Conservation (phyloP, 345 rosid genomes). For the Psidium guajava region DNA sequence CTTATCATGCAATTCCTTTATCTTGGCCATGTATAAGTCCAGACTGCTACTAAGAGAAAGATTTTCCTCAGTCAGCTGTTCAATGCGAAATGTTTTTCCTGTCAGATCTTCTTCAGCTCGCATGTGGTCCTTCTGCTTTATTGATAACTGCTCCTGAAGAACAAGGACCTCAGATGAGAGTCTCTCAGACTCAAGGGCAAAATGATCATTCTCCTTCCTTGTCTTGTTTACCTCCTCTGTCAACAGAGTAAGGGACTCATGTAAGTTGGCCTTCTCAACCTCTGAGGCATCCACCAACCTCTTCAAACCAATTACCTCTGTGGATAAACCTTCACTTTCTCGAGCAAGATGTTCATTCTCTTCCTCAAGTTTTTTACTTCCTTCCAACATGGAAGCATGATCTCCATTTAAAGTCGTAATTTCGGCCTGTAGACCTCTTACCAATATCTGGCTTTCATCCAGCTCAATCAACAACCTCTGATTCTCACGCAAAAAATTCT, state of each 20-base stretch:
- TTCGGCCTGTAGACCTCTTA: conserved; percentile 45
- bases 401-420: conserved; percentile 24
- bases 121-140: conserved; percentile 20
- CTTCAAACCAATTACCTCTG: conserved; percentile 35
- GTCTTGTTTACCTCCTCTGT: conserved; percentile 39
- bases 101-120: conserved; percentile 33
- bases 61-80: conserved; percentile 42
- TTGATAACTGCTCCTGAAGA: conserved; percentile 38
- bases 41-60: conserved; percentile 28
- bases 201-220: conserved; percentile 38
- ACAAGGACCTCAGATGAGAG: conserved; percentile 42
- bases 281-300: conserved; percentile 29
- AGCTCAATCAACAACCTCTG: conserved; percentile 46
- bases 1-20: conserved; percentile 19
- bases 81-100: conserved; percentile 27
- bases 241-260: conserved; percentile 24
- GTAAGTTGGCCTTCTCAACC: conserved; percentile 40
- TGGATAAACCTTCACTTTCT: conserved; percentile 30
- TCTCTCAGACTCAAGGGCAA: conserved; percentile 39
- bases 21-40: conserved; percentile 22
- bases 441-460: conserved; percentile 36
- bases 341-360: conserved; percentile 34
- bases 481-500: conserved; percentile 21
- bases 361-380: conserved; percentile 34
- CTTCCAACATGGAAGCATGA: conserved; percentile 24